phyloP scores from a whole-genome alignment of 306 rosid genomes.

The Inga leiocalycina region DNA sequence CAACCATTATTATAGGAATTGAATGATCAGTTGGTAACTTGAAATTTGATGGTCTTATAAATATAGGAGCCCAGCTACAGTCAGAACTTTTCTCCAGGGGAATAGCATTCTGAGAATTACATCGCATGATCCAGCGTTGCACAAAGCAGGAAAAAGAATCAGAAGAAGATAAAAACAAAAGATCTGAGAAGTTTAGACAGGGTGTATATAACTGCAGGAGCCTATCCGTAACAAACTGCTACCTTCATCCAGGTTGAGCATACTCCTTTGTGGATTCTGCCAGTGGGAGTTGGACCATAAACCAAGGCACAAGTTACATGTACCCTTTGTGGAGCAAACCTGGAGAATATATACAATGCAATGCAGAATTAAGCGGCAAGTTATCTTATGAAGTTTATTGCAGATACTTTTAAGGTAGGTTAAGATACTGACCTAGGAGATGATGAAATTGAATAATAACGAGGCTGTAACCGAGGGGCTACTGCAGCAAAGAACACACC shows the following conservation, averaged over 20 bases:
- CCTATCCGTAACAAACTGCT: conserved; percentile 28
- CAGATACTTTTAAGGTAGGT: conserved; percentile 19
- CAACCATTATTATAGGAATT: conserved; percentile 85
- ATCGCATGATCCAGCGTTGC: conserved; percentile 27
- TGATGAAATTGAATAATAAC: conserved; percentile 86
- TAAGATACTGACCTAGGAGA: conserved; percentile 79
- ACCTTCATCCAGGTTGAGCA: conserved; percentile 99
- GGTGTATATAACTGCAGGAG: conserved; percentile 15
- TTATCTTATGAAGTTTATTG: conserved; percentile 23
- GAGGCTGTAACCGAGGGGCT: conserved; percentile 68
- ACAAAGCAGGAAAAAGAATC: conserved; percentile 15
- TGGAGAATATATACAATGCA: conserved; percentile 41
- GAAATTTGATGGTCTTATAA: conserved; percentile 91
- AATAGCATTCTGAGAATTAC: conserved; percentile 66
- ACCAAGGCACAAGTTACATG: conserved; percentile 98
- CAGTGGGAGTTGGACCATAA: conserved; percentile 87
- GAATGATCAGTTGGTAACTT: conserved; percentile 80
- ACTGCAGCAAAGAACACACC: conserved; percentile 74
- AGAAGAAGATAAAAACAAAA: background rate
- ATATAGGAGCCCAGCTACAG: conserved; percentile 93
- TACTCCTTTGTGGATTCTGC: conserved; percentile 96
- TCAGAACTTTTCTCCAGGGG: conserved; percentile 69
- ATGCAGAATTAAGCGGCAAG: conserved; percentile 26
- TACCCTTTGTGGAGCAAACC: conserved; percentile 70
- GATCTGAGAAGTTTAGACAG: conserved; percentile 12